These are phyloP conservation scores for Metschnikowia chrysomelidarum DNA, from an alignment of 805 yeast genomes.

Conservation along the genomic window DNA sequence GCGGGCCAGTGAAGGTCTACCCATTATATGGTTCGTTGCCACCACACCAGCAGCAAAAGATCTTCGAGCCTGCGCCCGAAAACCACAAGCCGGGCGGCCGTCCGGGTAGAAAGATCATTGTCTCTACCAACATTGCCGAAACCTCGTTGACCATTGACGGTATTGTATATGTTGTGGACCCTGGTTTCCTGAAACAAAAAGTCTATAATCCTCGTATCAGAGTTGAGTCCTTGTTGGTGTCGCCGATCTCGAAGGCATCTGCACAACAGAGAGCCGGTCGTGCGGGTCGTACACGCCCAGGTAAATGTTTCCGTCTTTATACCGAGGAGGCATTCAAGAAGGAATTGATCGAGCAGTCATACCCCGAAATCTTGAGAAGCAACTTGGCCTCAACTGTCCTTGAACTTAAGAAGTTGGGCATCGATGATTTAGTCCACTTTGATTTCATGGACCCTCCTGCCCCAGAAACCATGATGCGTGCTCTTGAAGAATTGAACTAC, in stretches of 20 bases:
- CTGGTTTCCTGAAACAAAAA: conserved; percentile 95
- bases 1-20: conserved; percentile 87
- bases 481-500: conserved; percentile 90
- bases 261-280: conserved; percentile 99
- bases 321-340: conserved; percentile 96
- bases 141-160: conserved; percentile 98
- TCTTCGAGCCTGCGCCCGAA: conserved; percentile 86
- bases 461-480: conserved; percentile 99
- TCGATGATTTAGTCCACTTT: conserved; percentile 94
- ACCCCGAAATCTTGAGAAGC: conserved; percentile 91
- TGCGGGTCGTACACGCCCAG: conserved; percentile 99
- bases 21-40: conserved; percentile 97
- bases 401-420: conserved; percentile 89
- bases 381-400: conserved; percentile 89
- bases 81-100: conserved; percentile 71
- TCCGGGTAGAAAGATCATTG: conserved; percentile 93
- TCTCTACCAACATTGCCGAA: conserved; percentile 95
- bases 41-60: conserved; percentile 91
- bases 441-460: conserved; percentile 99
- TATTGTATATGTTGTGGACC: conserved; percentile 94
- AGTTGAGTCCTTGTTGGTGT: conserved; percentile 89
- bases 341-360: conserved; percentile 91
- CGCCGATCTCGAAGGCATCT: conserved; percentile 95
- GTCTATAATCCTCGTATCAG: conserved; percentile 95
- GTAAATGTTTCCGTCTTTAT: conserved; percentile 93